phyloP scores from a whole-genome alignment of 495 filamentous ascomycete species.

The Pyronema omphalodes region DNA sequence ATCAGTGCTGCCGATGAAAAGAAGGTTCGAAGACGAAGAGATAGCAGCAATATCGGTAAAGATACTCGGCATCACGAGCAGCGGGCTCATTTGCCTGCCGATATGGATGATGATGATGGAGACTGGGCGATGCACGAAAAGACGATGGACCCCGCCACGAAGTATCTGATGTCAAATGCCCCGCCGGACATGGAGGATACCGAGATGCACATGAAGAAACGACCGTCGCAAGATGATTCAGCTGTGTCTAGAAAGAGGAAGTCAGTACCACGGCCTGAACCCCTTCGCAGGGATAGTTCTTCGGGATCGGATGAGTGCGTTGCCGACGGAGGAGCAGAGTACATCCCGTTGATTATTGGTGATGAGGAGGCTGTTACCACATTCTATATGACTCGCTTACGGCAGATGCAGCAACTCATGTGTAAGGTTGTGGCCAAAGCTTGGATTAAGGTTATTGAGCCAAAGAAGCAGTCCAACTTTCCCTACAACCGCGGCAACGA shows the following conservation, averaged over 20 bases:
- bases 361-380: conserved; percentile 37
- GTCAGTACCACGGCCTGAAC: neutral
- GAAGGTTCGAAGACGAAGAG: conserved; percentile 12
- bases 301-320: neutral
- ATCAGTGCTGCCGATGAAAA: conserved; percentile 10
- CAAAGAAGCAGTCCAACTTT: conserved; percentile 66
- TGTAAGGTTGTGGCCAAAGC: conserved; percentile 59
- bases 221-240: neutral
- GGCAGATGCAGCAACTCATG: conserved; percentile 51
- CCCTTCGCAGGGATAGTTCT: neutral
- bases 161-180: neutral
- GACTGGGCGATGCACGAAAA: neutral
- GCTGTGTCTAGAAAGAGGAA: conserved; percentile 1
- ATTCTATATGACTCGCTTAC: conserved; percentile 47
- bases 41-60: conserved; percentile 12
- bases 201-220: neutral
- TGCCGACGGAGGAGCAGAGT: conserved; percentile 5
- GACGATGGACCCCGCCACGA: conserved; percentile 5
- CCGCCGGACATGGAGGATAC: conserved; percentile 1
- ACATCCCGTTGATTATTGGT: conserved; percentile 36
- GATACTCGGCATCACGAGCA: conserved; percentile 15
- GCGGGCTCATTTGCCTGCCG: conserved; percentile 10
- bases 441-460: conserved; percentile 66
- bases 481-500: conserved; percentile 58
- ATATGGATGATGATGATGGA: conserved; percentile 20